phyloP scores from a whole-genome alignment of 1,284 basidiomycete genomes.

The Xerocomus nothofagi region DNA sequence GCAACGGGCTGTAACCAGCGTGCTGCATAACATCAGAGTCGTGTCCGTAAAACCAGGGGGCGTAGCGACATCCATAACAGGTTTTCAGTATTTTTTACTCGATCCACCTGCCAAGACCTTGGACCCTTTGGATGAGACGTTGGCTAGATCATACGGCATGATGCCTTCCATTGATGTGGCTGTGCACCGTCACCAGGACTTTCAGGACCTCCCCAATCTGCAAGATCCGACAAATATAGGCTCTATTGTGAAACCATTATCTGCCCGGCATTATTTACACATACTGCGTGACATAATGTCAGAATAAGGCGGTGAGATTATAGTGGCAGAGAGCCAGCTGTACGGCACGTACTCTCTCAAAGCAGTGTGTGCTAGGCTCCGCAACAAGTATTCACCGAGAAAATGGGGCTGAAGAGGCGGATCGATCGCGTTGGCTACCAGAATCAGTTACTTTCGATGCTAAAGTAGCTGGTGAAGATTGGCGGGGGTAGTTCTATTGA shows the following conservation, averaged over 20 bases:
- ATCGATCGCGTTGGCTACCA: background rate
- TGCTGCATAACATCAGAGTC: too few species aligned
- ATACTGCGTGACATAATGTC: too few species aligned
- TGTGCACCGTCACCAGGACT: too few species aligned
- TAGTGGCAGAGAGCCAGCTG: background rate
- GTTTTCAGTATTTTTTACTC: too few species aligned
- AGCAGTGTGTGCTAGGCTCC: background rate
- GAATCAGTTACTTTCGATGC: background rate
- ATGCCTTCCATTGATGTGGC: too few species aligned
- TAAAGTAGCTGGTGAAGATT: conserved; percentile 17
- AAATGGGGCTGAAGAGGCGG: background rate
- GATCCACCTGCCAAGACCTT: too few species aligned
- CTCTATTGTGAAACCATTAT: background rate
- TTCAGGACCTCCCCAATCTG: too few species aligned
- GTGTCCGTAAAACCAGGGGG: too few species aligned
- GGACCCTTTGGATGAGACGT: too few species aligned
- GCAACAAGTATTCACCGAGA: background rate
- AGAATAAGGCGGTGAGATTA: background rate
- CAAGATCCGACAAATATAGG: background rate
- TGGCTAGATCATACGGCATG: too few species aligned
- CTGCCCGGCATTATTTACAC: background rate
- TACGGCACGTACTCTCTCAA: background rate
- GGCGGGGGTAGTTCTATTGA: background rate
- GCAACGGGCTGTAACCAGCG: too few species aligned
- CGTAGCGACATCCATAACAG: too few species aligned